Evolutionary conservation across 805 yeast species (phyloP).

Genomic region (Suhomyces xylopsoci): DNA sequence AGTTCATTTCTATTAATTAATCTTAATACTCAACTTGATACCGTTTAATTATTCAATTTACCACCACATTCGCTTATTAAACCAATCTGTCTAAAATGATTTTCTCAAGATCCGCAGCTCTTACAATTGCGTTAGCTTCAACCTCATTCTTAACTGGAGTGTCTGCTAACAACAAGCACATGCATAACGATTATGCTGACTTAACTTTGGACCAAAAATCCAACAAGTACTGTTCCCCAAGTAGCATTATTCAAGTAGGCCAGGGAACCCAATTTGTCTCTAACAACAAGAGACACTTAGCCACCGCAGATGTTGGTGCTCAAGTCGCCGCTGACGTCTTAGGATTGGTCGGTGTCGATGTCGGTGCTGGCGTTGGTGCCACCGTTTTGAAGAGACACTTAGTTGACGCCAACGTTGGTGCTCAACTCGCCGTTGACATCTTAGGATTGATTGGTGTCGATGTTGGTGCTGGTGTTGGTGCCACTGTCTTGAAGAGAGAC

Average conservation of each 20-base stretch:
- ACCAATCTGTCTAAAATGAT: slow-evolving; percentile 12
- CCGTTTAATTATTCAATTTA: not conserved
- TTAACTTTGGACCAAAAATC: slow-evolving; percentile 10
- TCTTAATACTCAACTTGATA: not conserved
- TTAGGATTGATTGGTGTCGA: slow-evolving; percentile 1
- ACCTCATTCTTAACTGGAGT: slow-evolving; percentile 12
- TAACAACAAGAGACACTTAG: slow-evolving; percentile 1
- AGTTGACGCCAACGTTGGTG: slow-evolving; percentile 13
- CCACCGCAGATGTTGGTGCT: slow-evolving; percentile 10
- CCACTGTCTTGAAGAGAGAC: slow-evolving; percentile 3
- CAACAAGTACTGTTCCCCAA: slow-evolving; percentile 9
- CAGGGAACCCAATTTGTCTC: slow-evolving; percentile 4
- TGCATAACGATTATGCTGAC: slow-evolving; percentile 12
- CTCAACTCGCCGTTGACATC: slow-evolving; percentile 7
- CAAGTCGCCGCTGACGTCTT: slow-evolving; percentile 11
- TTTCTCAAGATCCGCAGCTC: slow-evolving; percentile 16
- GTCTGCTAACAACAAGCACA: slow-evolving; percentile 12
- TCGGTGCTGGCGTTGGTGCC: slow-evolving; percentile 11
- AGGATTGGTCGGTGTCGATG: slow-evolving; percentile 5
- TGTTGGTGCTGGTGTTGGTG: slow-evolving; percentile 1
- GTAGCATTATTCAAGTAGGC: slow-evolving; percentile 11
- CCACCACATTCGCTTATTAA: slow-evolving; percentile 6
- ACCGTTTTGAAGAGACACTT: slow-evolving; percentile 14
- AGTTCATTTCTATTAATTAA: slow-evolving; percentile 1
- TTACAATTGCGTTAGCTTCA: slow-evolving; percentile 18